Evolutionary conservation across 208 protist species (phyloP).

Genomic region (Wallacemonas sp.): DNA sequence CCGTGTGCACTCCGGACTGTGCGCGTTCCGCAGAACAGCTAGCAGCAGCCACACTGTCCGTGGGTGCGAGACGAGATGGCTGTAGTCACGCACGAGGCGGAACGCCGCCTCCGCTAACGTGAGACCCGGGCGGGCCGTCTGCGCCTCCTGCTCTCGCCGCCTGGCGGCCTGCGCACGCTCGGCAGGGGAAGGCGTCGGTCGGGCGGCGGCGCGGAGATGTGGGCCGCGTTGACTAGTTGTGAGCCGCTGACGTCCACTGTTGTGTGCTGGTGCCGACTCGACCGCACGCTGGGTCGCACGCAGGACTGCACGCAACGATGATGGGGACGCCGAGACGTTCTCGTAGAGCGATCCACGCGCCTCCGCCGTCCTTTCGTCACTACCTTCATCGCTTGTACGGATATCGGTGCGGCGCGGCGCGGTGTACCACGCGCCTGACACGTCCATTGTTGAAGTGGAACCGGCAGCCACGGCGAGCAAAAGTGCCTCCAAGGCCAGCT

Average conservation of each 20-base stretch:
- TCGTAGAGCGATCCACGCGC: too few species aligned
- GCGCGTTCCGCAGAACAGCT: constrained; percentile 25
- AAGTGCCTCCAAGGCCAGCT: constrained; percentile 34
- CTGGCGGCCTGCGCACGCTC: neutral
- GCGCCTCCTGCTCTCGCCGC: neutral
- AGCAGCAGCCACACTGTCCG: constrained; percentile 45
- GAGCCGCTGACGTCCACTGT: constrained; percentile 17
- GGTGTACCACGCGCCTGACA: too few species aligned
- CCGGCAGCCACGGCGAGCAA: constrained; percentile 16
- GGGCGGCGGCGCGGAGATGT: constrained; percentile 31
- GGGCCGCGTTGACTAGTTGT: constrained; percentile 40
- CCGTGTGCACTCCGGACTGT: neutral
- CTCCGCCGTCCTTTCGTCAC: too few species aligned
- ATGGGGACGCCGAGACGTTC: too few species aligned
- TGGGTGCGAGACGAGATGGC: constrained; percentile 34
- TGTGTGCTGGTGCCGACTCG: neutral
- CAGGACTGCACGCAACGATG: neutral
- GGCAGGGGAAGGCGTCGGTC: neutral
- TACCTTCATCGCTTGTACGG: too few species aligned
- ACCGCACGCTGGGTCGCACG: neutral
- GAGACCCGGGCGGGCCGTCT: neutral
- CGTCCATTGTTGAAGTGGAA: neutral
- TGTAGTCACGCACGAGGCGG: constrained; percentile 32
- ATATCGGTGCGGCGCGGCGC: too few species aligned
- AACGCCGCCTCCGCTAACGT: constrained; percentile 24